Evolutionary conservation across 495 filamentous ascomycete genomes (phyloP), one percentile per base, ranked within the genome.

Genomic region (Pseudomonodictys pantanalensis): DNA sequence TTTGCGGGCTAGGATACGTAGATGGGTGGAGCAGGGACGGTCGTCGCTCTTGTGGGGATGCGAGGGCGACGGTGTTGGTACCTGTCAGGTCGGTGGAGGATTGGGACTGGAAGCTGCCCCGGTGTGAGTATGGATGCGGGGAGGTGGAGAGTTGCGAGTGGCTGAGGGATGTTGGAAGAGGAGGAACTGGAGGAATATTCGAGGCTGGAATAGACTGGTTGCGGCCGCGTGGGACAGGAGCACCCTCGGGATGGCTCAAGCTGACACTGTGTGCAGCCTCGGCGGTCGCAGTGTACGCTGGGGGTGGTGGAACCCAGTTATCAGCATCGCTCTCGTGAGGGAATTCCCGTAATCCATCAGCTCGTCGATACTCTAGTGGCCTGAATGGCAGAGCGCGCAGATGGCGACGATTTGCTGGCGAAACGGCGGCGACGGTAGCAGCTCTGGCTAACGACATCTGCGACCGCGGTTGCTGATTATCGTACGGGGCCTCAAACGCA

Each of bases 281-380:
- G 28, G 87, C 77, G 12, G 90, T 83, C 12, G 81, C 83, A 18
- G 83, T 81, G 65, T 96, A 96, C 7, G 90, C 89, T 11, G 91
- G 91, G n/a, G 91, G 91, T 0, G 91, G 91, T 22, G 91, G 88
- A 6, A 92, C 89, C 91, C 91, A 96, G 59, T 92, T 89, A 62
- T 96, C 91, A 3, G 90, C 90, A 68, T 95, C 89, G 58, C 87
- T 91, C 71, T 95, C 90, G 72, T 95, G 88, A 10, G 91, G 91
- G 57, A 88, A 80, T 53, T 89, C 79, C 17, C 80, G 74, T 30
- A 84, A 77, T 12, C 84, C 86, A 69, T 88, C 84, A 24, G 88
- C 76, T 23, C 83, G 75, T 56, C 79, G 73, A 65, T 82, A 78
- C 41, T 69, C 67, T 32, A 69, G 29, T 1, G 67, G 67, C 38